A percentile compares a stretch with the other conserved stretches of the same genome.
These are phyloP conservation scores for Ogataea glucozyma DNA, from an alignment of 805 yeast genomes.

Conservation along the genomic window DNA sequence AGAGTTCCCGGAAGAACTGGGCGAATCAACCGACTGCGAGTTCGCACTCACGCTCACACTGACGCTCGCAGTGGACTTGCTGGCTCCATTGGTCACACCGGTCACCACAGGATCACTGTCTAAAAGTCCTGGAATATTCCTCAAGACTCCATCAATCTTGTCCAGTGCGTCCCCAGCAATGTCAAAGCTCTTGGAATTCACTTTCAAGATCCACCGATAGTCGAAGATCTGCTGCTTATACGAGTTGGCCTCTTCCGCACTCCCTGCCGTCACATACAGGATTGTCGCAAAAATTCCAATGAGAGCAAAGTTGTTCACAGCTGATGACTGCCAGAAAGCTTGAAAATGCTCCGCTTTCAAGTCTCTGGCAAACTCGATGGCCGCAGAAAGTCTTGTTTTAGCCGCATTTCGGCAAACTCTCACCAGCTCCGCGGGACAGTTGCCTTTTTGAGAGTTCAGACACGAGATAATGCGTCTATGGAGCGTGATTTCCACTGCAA, in stretches of 20 bases:
- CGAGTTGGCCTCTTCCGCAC: conserved; percentile 60
- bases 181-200: conserved; percentile 73
- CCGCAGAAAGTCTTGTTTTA: conserved; percentile 74
- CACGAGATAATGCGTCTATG: conserved; percentile 75
- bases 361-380: conserved; percentile 74
- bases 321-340: conserved; percentile 87
- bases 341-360: conserved; percentile 81
- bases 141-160: conserved; percentile 68
- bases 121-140: conserved; percentile 72
- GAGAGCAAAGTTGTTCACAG: conserved; percentile 74
- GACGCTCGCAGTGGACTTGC: not conserved
- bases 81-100: conserved; percentile 5
- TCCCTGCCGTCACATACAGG: conserved; percentile 64
- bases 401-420: conserved; percentile 85
- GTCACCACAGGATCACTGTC: conserved; percentile 17
- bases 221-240: conserved; percentile 71
- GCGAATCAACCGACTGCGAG: conserved; percentile 12
- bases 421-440: conserved; percentile 53
- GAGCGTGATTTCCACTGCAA: conserved; percentile 84
- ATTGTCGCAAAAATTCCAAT: conserved; percentile 89
- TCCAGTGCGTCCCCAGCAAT: conserved; percentile 75
- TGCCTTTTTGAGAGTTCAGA: conserved; percentile 36
- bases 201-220: conserved; percentile 74
- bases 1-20: conserved; percentile 10
- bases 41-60: not conserved